phyloP scores from a whole-genome alignment of 192 early-diverging fungal genomes.

The Spizellomyces punctatus region DNA sequence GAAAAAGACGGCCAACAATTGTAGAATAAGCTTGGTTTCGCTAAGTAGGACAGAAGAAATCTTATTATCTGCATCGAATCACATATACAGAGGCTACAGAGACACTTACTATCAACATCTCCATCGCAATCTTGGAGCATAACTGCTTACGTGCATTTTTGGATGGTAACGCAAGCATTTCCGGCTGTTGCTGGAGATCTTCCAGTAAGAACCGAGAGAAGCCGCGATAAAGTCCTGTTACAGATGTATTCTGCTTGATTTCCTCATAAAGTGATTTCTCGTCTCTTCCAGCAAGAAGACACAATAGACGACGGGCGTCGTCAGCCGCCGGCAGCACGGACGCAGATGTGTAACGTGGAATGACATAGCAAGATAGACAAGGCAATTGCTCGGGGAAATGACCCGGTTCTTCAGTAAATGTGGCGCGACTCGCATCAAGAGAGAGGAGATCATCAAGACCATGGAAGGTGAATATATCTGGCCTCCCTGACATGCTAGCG shows the following conservation, averaged over 20 bases:
- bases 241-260: too few relatives aligned
- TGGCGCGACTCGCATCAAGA: background rate
- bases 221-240: conserved; percentile 6
- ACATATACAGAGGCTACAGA: too few relatives aligned
- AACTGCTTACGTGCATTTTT: conserved; percentile 7
- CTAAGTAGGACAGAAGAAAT: background rate
- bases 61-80: too few relatives aligned
- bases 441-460: background rate
- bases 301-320: too few relatives aligned
- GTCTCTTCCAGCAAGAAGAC: too few relatives aligned
- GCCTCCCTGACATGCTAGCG: background rate
- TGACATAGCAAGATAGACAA: too few relatives aligned
- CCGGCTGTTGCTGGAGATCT: background rate
- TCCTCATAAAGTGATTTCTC: too few relatives aligned
- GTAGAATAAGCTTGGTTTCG: conserved; percentile 20
- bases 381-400: too few relatives aligned
- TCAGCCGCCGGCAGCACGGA: too few relatives aligned
- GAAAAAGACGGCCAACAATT: conserved; percentile 8
- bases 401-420: too few relatives aligned
- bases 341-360: too few relatives aligned
- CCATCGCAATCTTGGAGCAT: conserved; percentile 12
- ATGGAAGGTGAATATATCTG: background rate
- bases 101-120: conserved; percentile 12
- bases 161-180: background rate
- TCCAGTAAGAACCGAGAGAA: conserved; percentile 10